phyloP scores from a whole-genome alignment of 176 grass and related monocot species.

The Musa itinerans region DNA sequence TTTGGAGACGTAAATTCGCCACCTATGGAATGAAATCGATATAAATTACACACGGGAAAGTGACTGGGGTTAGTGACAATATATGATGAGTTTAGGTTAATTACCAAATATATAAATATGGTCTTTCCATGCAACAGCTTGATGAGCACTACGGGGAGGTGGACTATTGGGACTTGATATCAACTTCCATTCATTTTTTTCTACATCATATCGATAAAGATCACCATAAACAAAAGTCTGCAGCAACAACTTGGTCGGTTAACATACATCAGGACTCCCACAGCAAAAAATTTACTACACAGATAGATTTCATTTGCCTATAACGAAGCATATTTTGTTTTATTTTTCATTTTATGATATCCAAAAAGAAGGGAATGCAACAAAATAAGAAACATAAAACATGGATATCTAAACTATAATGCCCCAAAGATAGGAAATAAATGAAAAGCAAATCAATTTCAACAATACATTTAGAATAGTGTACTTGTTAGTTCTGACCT shows the following conservation, averaged over 20 bases:
- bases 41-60: conserved; percentile 4
- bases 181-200: conserved; percentile 97
- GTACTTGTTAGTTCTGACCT: conserved; percentile 37
- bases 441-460: not conserved
- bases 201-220: conserved; percentile 92
- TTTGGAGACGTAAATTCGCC: conserved; percentile 98
- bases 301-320: not conserved
- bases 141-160: conserved; percentile 92
- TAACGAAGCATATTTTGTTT: not conserved
- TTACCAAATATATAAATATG: conserved; percentile 97
- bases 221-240: conserved; percentile 99
- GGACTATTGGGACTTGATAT: conserved; percentile 95
- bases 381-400: too few relatives aligned
- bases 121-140: conserved; percentile 89
- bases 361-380: too few relatives aligned
- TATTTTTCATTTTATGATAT: not conserved
- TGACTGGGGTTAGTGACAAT: conserved; percentile 17
- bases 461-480: not conserved
- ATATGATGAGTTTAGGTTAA: conserved; percentile 11
- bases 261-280: not conserved
- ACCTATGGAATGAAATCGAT: conserved; percentile 34
- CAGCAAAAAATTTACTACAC: not conserved
- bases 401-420: too few relatives aligned
- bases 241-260: conserved; percentile 18
- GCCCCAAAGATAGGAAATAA: not conserved